These are phyloP conservation scores for Mariannaea sp. DNA, from an alignment of 2,329 filamentous ascomycete genomes.

Conservation along the genomic window DNA sequence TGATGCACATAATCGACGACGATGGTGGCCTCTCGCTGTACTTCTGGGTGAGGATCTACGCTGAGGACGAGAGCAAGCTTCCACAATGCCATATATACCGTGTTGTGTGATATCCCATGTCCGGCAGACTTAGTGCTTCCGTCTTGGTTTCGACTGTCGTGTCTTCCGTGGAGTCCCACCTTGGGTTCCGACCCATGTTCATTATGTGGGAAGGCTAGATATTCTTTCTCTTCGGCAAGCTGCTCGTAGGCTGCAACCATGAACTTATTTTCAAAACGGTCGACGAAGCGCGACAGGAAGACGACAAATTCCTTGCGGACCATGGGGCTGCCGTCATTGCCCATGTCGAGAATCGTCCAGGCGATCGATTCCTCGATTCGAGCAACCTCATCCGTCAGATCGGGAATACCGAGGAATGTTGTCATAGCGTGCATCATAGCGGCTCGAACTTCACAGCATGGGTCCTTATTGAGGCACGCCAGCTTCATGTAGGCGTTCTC, in stretches of 20 bases:
- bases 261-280: constrained; percentile 90
- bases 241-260: constrained; percentile 91
- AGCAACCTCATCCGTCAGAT: constrained; percentile 87
- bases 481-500: constrained; percentile 84
- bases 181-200: constrained; percentile 63
- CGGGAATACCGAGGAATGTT: constrained; percentile 90
- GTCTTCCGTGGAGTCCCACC: constrained; percentile 64
- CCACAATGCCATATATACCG: constrained; percentile 92
- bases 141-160: constrained; percentile 60
- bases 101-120: constrained; percentile 76
- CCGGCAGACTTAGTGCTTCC: constrained; percentile 61
- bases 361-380: constrained; percentile 91
- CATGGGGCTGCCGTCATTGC: constrained; percentile 90
- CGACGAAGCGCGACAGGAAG: constrained; percentile 90
- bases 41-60: constrained; percentile 92
- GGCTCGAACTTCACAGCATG: constrained; percentile 88
- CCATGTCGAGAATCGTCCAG: constrained; percentile 87
- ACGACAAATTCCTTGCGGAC: constrained; percentile 92
- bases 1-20: constrained; percentile 86
- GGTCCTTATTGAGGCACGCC: constrained; percentile 79
- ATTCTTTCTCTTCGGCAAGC: constrained; percentile 79
- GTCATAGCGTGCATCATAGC: constrained; percentile 94
- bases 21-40: constrained; percentile 81
- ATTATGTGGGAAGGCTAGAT: constrained; percentile 59
- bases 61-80: constrained; percentile 89